A percentile compares a stretch with the other conserved stretches of the same genome.
phyloP scores from a whole-genome alignment of 2,329 filamentous ascomycete genomes.

The Canariomyces notabilis region DNA sequence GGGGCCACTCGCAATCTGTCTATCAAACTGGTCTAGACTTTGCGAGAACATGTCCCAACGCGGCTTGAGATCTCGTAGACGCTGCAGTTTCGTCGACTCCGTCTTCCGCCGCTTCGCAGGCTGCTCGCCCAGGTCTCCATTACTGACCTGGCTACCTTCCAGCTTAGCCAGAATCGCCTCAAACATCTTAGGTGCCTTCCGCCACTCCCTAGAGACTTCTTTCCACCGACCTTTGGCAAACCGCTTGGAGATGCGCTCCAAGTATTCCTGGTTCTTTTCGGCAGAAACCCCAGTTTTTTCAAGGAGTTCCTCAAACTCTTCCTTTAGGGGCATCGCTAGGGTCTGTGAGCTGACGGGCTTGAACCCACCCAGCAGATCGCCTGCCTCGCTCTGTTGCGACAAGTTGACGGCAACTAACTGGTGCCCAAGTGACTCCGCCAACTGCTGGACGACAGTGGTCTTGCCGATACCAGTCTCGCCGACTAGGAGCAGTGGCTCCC shows the following conservation, averaged over 20 bases:
- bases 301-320: constrained; percentile 90
- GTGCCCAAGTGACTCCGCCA: constrained; percentile 77
- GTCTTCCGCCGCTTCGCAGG: constrained; percentile 67
- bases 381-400: constrained; percentile 95
- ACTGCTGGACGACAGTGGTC: constrained; percentile 89
- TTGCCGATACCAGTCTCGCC: constrained; percentile 98
- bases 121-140: constrained; percentile 41
- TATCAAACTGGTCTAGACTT: constrained; percentile 71
- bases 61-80: constrained; percentile 50
- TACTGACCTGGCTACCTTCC: constrained; percentile 39
- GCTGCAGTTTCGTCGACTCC: constrained; percentile 59
- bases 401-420: constrained; percentile 91
- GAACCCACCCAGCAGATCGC: constrained; percentile 92
- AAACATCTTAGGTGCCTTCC: constrained; percentile 84
- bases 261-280: constrained; percentile 81
- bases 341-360: constrained; percentile 91
- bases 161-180: constrained; percentile 60
- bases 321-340: constrained; percentile 81
- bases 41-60: constrained; percentile 78
- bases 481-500: constrained; percentile 91
- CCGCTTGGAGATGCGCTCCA: constrained; percentile 74
- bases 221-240: constrained; percentile 81
- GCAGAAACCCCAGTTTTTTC: constrained; percentile 76
- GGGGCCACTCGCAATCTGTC: constrained; percentile 67
- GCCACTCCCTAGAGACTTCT: constrained; percentile 80